These are phyloP conservation scores for Eucalyptus polyanthemos DNA, from an alignment of 345 rosid species.

Conservation along the genomic window DNA sequence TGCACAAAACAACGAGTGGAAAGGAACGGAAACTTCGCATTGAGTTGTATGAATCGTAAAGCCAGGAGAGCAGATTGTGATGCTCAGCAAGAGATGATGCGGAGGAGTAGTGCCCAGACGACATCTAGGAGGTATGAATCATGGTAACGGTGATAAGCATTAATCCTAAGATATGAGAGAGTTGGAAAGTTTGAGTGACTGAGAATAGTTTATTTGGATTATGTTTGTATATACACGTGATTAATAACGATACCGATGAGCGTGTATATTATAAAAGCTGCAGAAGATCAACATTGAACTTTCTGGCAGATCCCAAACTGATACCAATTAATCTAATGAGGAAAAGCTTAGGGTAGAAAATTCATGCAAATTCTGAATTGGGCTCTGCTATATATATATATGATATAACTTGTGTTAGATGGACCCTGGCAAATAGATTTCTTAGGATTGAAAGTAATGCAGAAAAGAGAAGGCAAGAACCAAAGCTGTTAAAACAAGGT, in stretches of 20 bases:
- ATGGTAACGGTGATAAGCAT: not conserved
- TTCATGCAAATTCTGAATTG: not conserved
- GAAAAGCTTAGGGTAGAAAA: not conserved
- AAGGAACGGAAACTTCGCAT: not conserved
- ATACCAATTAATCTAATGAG: not conserved
- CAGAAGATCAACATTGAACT: not conserved
- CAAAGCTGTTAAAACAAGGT: not conserved
- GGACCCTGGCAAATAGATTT: not conserved
- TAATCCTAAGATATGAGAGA: not conserved
- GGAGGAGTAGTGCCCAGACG: not conserved
- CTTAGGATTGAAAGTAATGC: not conserved
- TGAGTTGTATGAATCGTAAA: not conserved
- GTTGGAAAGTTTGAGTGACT: not conserved
- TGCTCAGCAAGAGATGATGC: not conserved
- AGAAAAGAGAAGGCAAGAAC: not conserved
- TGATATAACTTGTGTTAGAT: not conserved
- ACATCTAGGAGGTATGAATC: not conserved
- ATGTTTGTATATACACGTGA: not conserved
- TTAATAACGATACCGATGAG: not conserved
- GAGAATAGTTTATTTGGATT: not conserved
- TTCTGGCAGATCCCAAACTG: not conserved
- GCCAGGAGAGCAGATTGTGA: not conserved
- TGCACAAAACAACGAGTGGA: not conserved
- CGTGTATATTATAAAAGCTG: not conserved
- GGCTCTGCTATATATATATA: not conserved